phyloP scores from a whole-genome alignment of 179 eudicot species.

The Beta macrorhiza region DNA sequence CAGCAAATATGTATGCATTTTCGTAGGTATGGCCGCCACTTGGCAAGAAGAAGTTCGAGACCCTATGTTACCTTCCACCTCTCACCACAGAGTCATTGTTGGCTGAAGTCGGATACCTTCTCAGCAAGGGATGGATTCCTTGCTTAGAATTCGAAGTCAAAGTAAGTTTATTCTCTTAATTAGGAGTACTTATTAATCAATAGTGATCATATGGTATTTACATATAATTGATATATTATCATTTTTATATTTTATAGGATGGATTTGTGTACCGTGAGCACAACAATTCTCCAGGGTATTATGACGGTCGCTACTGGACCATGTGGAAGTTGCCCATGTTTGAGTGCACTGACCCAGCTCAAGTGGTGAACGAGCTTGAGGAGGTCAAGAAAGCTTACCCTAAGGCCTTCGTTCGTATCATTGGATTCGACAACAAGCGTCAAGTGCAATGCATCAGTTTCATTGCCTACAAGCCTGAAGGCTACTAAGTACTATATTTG shows the following conservation, averaged over 20 bases:
- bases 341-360: constrained; percentile 67
- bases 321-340: constrained; percentile 74
- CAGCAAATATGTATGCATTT: no score
- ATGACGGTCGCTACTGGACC: constrained; percentile 86
- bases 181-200: not conserved
- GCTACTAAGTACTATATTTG: not conserved
- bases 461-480: constrained; percentile 40
- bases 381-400: constrained; percentile 73
- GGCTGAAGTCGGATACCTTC: constrained; percentile 66
- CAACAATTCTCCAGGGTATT: constrained; percentile 62
- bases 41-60: no score
- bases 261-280: constrained; percentile 58
- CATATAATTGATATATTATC: no score
- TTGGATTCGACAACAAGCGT: constrained; percentile 68
- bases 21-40: no score
- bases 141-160: constrained; percentile 69
- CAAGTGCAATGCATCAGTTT: constrained; percentile 71
- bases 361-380: constrained; percentile 57
- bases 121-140: constrained; percentile 74
- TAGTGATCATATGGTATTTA: not conserved
- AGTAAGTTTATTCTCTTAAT: constrained; percentile 32
- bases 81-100: constrained; percentile 48
- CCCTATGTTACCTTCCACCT: constrained; percentile 52
- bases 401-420: constrained; percentile 62
- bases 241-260: not conserved